phyloP scores from a whole-genome alignment of 371 early-diverging fungal species.

The Mucor saturninus region DNA sequence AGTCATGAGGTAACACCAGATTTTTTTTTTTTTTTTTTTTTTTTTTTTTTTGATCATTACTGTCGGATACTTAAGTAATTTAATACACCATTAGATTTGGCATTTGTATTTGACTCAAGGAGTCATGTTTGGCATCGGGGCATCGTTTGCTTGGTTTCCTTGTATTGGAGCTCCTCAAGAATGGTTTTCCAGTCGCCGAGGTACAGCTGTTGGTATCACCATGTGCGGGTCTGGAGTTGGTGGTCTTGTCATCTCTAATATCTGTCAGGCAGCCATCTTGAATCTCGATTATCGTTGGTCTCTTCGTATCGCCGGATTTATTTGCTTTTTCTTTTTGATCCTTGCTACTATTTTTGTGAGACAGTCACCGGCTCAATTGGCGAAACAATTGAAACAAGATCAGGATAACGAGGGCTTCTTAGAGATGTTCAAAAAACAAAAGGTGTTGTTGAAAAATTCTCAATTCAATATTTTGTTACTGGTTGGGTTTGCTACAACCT shows the following conservation, averaged over 20 bases:
- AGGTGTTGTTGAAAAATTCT: conserved; percentile 5
- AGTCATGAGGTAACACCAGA: conserved; percentile 38
- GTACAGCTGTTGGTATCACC: conserved; percentile 74
- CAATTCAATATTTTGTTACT: conserved; percentile 29
- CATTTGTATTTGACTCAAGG: conserved; percentile 72
- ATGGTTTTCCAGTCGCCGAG: conserved; percentile 71
- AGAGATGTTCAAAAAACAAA: conserved; percentile 35
- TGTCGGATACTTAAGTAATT: neutral
- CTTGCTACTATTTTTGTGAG: conserved; percentile 55
- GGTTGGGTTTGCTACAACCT: conserved; percentile 29
- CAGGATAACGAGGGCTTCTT: conserved; percentile 22
- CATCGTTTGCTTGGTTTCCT: conserved; percentile 52
- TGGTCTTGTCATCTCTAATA: conserved; percentile 66
- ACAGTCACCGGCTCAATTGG: conserved; percentile 38
- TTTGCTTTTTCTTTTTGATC: conserved; percentile 51
- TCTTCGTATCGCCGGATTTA: conserved; percentile 56
- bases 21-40: conserved; percentile 20
- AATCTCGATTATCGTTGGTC: conserved; percentile 33
- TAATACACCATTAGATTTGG: conserved; percentile 45
- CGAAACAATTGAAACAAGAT: conserved; percentile 26
- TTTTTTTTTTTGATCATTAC: neutral
- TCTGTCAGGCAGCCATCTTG: conserved; percentile 49
- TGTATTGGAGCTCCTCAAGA: conserved; percentile 50
- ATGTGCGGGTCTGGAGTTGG: conserved; percentile 78
- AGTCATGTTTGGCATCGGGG: conserved; percentile 64